These are phyloP conservation scores for Hexamita inflata DNA, from an alignment of 208 protist genomes.

Conservation along the genomic window DNA sequence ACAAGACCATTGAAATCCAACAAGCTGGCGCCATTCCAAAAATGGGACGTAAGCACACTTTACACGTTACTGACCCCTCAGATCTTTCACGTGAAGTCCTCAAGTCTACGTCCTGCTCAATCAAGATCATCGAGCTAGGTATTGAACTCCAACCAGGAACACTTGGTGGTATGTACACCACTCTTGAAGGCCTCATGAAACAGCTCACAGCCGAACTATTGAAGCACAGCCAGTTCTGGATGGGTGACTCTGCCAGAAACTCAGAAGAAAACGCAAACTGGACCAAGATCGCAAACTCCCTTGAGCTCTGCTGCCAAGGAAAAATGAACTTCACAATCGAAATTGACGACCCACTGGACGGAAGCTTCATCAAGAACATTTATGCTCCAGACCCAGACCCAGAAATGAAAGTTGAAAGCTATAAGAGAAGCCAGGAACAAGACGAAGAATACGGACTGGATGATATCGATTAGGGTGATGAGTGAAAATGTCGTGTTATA, in stretches of 20 bases:
- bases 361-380: slow-evolving; percentile 72
- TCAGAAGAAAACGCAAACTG: slow-evolving; percentile 56
- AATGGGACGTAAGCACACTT: slow-evolving; percentile 55
- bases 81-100: slow-evolving; percentile 74
- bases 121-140: slow-evolving; percentile 64
- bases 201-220: slow-evolving; percentile 64
- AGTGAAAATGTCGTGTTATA: too few species aligned
- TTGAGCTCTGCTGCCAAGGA: slow-evolving; percentile 55
- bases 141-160: slow-evolving; percentile 65
- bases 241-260: slow-evolving; percentile 46
- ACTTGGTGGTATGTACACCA: slow-evolving; percentile 73
- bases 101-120: slow-evolving; percentile 67
- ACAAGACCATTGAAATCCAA: slow-evolving; percentile 75
- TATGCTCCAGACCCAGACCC: slow-evolving; percentile 66
- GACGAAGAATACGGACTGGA: slow-evolving; percentile 72
- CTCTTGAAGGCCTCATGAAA: slow-evolving; percentile 67
- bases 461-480: slow-evolving; percentile 54
- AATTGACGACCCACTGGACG: slow-evolving; percentile 68
- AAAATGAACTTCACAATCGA: slow-evolving; percentile 64
- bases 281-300: slow-evolving; percentile 58
- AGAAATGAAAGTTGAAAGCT: slow-evolving; percentile 56
- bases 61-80: slow-evolving; percentile 56
- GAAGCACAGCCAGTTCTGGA: slow-evolving; percentile 36
- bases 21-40: slow-evolving; percentile 61
- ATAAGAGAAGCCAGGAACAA: slow-evolving; percentile 64